A percentile compares a stretch with the other conserved stretches of the same genome.
These are phyloP conservation scores for Fomitopsis pinicola DNA, from an alignment of 1,284 basidiomycete genomes.

Conservation along the genomic window DNA sequence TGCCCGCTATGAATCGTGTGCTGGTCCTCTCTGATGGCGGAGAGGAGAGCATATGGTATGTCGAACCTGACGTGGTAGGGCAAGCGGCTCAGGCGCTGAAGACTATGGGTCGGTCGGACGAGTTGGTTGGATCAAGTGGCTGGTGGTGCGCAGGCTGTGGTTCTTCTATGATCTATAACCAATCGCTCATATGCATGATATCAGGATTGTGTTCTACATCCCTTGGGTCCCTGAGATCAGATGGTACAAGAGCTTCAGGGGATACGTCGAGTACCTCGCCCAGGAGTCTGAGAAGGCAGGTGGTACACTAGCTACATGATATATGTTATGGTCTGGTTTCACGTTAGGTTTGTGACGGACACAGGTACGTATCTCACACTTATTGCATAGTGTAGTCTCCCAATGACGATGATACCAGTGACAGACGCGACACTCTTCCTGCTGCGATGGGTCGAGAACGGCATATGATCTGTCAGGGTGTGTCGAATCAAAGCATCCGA, in stretches of 20 bases:
- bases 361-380: background rate
- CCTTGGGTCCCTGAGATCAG: background rate
- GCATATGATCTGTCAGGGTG: background rate
- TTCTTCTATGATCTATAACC: background rate
- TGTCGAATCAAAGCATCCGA: background rate
- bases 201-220: background rate
- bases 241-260: background rate
- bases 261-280: background rate
- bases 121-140: background rate
- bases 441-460: too few relatives aligned
- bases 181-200: background rate
- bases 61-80: background rate
- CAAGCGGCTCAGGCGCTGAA: background rate
- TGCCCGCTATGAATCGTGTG: background rate
- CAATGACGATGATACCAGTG: too few relatives aligned
- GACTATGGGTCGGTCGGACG: background rate
- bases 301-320: background rate
- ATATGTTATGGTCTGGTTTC: background rate
- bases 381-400: background rate
- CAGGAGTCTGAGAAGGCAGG: background rate
- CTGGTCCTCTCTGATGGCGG: slow-evolving; percentile 9
- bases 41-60: background rate
- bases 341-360: background rate
- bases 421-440: too few relatives aligned
- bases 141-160: background rate